Base-by-base conservation (phyloP, 192 early-diverging fungal genomes). In the Linnemannia schmuckeri region DNA sequence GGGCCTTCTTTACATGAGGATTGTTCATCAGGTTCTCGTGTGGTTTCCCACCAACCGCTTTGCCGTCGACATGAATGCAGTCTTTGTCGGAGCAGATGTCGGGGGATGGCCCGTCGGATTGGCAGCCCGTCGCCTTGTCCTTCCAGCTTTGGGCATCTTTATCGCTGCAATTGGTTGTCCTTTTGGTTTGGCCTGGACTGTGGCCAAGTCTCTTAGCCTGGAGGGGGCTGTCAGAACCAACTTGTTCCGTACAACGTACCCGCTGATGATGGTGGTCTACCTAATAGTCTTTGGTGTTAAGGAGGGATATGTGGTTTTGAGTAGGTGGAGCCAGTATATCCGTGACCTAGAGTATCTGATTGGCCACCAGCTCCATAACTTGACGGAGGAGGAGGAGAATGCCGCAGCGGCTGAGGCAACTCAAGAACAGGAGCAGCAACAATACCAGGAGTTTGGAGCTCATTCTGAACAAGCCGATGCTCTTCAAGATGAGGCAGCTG, bases 331-430 rank as follows among this genome's bases (percentile, higher is more conserved):
- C 69, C 92, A 95, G 30, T 80, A 91, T 63, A 92, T 97, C 6
- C 91, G 95, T 37, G 97, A 99, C 55, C 96, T 96, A 66, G 92
- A 93, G 69, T 99, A 96, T 77, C 88, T 97, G 44, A 94, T 98
- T 69, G 98, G 98, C 17, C 91, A 93, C 44, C 90, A 90, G 83
- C 89, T 99, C 79, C 96, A 97, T 82, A 99, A 99, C 88, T 76
- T 98, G 72, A 90, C 40, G 7, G 91, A 81, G 27, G 79, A 78
- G 6, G 72, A 81, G 17, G 75, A 77, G 46, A 35, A 9, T 66
- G 41, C 44, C 2, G 35, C 73, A 37, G 37, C 70, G 5, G 70
- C 35, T 4, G 70, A 70, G 70, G 70, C 35, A 8, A 17, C 22
- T 6, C 38, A 72, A 37, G 54, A 46, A 38, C 40, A 80, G 33